Conservation (phyloP, 306 rosid genomes). For the Begonia peltatifolia region DNA sequence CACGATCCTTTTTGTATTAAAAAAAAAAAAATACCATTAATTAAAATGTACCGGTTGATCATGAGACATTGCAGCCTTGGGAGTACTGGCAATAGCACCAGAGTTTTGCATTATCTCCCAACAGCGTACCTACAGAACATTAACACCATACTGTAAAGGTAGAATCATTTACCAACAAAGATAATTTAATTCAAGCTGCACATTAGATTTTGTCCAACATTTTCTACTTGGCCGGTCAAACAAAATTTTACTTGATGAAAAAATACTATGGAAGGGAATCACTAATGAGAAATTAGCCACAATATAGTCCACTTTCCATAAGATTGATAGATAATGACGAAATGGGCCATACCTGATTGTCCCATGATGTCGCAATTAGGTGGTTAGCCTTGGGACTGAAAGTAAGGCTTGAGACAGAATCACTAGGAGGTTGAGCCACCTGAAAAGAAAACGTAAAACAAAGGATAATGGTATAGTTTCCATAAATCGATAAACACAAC, state of each 20-base stretch:
- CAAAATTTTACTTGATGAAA: too few relatives aligned
- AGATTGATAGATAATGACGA: neutral
- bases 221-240: too few relatives aligned
- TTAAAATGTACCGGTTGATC: slow-evolving; percentile 50
- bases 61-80: slow-evolving; percentile 71
- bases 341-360: slow-evolving; percentile 44
- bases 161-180: neutral
- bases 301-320: neutral
- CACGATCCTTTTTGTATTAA: neutral
- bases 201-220: too few relatives aligned
- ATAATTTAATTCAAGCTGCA: too few relatives aligned
- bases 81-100: slow-evolving; percentile 33
- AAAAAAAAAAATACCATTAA: neutral
- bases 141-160: neutral
- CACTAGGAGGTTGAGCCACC: slow-evolving; percentile 75
- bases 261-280: too few relatives aligned
- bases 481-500: neutral
- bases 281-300: neutral
- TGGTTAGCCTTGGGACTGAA: slow-evolving; percentile 70
- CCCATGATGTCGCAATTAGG: slow-evolving; percentile 80
- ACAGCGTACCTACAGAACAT: slow-evolving; percentile 49
- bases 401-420: slow-evolving; percentile 54
- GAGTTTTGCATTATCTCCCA: slow-evolving; percentile 69
- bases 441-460: slow-evolving; percentile 11
- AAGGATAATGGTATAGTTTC: neutral